phyloP scores from a whole-genome alignment of 106 monocot genomes.

The Gastrodia elata region DNA sequence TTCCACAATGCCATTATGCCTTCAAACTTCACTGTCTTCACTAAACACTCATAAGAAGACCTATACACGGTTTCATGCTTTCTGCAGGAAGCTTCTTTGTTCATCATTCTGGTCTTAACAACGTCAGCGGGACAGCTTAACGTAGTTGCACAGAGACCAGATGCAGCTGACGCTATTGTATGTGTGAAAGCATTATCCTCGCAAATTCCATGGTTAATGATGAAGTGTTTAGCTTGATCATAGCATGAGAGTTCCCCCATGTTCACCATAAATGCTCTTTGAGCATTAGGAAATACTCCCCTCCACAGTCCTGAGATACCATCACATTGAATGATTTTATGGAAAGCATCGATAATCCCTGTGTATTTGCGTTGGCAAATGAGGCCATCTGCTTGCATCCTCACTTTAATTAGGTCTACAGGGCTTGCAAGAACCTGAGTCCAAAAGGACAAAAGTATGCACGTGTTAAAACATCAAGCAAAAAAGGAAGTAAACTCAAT shows the following conservation, averaged over 20 bases:
- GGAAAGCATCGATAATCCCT: slow-evolving; percentile 47
- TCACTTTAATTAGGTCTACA: slow-evolving; percentile 85
- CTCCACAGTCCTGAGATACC: slow-evolving; percentile 71
- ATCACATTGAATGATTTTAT: slow-evolving; percentile 50
- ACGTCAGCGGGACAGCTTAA: slow-evolving; percentile 93
- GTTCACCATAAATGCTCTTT: slow-evolving; percentile 89
- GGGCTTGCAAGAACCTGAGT: slow-evolving; percentile 69
- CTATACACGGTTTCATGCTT: slow-evolving; percentile 19
- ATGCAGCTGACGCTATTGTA: slow-evolving; percentile 64
- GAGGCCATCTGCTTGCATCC: slow-evolving; percentile 84
- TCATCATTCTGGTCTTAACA: slow-evolving; percentile 90
- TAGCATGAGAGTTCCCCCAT: slow-evolving; percentile 95
- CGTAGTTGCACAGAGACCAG: slow-evolving; percentile 68
- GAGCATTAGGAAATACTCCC: slow-evolving; percentile 69
- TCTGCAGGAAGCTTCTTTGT: slow-evolving; percentile 28
- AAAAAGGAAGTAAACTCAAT: too few species aligned
- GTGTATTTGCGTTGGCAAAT: slow-evolving; percentile 44
- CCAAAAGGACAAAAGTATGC: background rate
- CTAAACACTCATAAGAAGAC: slow-evolving; percentile 68
- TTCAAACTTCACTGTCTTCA: slow-evolving; percentile 62
- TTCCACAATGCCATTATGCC: slow-evolving; percentile 72
- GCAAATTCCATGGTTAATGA: slow-evolving; percentile 41
- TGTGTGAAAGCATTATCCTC: slow-evolving; percentile 62
- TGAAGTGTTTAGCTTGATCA: slow-evolving; percentile 70
- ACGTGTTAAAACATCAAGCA: background rate